Conservation (phyloP, 2,329 filamentous ascomycete genomes). For the Cyclaneusma minus region DNA sequence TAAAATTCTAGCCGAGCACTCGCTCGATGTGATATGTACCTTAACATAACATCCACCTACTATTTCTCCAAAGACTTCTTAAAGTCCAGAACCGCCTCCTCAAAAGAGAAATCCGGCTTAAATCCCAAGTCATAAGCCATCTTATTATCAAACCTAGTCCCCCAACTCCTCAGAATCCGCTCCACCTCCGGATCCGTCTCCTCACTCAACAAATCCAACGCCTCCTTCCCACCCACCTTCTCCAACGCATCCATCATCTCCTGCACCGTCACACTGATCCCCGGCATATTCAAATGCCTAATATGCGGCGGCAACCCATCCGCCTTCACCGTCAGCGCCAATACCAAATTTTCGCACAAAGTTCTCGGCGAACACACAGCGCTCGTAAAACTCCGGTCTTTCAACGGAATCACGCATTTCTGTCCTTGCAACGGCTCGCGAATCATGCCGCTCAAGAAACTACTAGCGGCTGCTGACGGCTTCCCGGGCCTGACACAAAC, state of each 20-base stretch:
- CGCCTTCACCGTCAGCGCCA: conserved; percentile 24
- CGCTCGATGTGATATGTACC: too few relatives aligned
- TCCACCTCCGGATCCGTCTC: conserved; percentile 36
- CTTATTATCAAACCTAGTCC: conserved; percentile 36
- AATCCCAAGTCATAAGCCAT: conserved; percentile 35
- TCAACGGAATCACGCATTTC: conserved; percentile 34
- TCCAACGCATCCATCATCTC: conserved; percentile 43
- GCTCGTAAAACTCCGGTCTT: conserved; percentile 31
- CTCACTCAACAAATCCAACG: conserved; percentile 34
- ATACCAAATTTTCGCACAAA: conserved; percentile 35
- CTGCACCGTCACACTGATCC: conserved; percentile 39
- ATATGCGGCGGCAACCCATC: conserved; percentile 27
- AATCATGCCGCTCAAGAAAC: conserved; percentile 46
- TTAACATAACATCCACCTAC: too few relatives aligned
- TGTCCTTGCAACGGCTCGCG: conserved; percentile 40
- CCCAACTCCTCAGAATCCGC: conserved; percentile 44
- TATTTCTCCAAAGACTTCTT: conserved; percentile 22
- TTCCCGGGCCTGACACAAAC: conserved; percentile 43
- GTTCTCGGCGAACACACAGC: conserved; percentile 38
- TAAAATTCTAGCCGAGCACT: too few relatives aligned
- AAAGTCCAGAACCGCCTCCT: conserved; percentile 40
- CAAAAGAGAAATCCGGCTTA: conserved; percentile 32
- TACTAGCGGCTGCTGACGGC: conserved; percentile 43
- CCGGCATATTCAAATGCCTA: conserved; percentile 41
- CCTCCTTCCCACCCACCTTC: conserved; percentile 37